Conservation (phyloP, 306 rosid genomes). For the Rubus parviflorus region DNA sequence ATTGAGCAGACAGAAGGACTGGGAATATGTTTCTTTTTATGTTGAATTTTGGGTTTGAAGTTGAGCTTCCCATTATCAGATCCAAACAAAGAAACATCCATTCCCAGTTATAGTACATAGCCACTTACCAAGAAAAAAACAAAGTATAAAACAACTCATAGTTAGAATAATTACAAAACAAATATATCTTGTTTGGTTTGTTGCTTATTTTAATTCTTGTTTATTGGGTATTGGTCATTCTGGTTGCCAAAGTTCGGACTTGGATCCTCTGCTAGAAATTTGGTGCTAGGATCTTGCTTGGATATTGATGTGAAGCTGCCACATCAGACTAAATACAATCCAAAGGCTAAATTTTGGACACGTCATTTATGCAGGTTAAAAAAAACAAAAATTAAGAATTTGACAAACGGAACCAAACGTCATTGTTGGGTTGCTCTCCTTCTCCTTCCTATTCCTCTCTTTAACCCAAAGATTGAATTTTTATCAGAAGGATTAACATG, state of each 20-base stretch:
- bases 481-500: too few relatives aligned
- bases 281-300: too few relatives aligned
- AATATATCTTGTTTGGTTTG: not conserved
- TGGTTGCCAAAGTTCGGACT: not conserved
- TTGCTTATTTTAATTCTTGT: not conserved
- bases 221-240: not conserved
- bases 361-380: too few relatives aligned
- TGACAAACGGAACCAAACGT: too few relatives aligned
- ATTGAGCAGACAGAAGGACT: conserved; percentile 25
- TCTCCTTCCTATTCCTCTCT: too few relatives aligned
- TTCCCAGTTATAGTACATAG: not conserved
- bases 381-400: too few relatives aligned
- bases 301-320: too few relatives aligned
- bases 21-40: conserved; percentile 17
- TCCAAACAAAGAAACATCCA: conserved; percentile 34
- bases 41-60: conserved; percentile 29
- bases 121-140: not conserved
- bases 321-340: too few relatives aligned
- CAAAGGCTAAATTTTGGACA: too few relatives aligned
- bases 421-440: too few relatives aligned
- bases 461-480: too few relatives aligned
- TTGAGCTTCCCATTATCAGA: conserved; percentile 35
- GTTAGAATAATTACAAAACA: not conserved
- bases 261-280: too few relatives aligned
- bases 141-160: not conserved